Base-by-base conservation (phyloP, 2,329 filamentous ascomycete species). In the Paraphoma chrysanthemicola region DNA sequence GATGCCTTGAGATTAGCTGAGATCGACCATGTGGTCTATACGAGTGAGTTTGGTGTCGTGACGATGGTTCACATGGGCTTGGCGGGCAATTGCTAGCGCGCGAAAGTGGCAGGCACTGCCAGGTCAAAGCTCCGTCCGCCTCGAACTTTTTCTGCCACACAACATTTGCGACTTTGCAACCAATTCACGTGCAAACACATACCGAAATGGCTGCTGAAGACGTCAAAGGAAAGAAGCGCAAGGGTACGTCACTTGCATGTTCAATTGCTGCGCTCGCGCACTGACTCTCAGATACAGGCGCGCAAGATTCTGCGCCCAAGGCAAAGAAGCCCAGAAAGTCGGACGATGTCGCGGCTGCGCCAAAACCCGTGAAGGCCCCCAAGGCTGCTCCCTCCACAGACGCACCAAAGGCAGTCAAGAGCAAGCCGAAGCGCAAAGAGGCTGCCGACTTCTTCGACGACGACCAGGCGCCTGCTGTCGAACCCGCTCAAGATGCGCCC, bases 151-250 rank as follows among this genome's bases (percentile, higher is more conserved):
- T 64, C 63, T 64, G 62, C 54, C 63, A 56, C 57, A 63, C 55
- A 50, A 59, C 44, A 30, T 44, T 51, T 50, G 44, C 53, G 42
- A 54, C 29, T 45, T 29, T 28, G 53, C 50, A 44, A 33, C 54
- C 46, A 48, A 54, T 50, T 59, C 54, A 60, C 36, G 53, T 50
- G 49, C 55, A 56, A 51, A 57, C 47, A 60, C 47, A 53, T 38
- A 17, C 56, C 53, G 74, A 69, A 76, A 86, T 86, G 84, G 83
- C 82, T 52, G 79, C 80, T 61, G 83, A 83, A 67, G 71, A 73
- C 33, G 77, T 78, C 62, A 84, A 83, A 65, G 77, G 77, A 41
- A 86, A 83, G 71, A 86, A 86, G 81, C 81, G 82, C 75, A 85
- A 84, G 69, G 80, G 82, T 82, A 73, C 41, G 69, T 46, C n/a